A percentile compares a stretch with the other conserved stretches of the same genome.
phyloP scores from a whole-genome alignment of 768 basidiomycete genomes.

The Infundibulicybe gibba region DNA sequence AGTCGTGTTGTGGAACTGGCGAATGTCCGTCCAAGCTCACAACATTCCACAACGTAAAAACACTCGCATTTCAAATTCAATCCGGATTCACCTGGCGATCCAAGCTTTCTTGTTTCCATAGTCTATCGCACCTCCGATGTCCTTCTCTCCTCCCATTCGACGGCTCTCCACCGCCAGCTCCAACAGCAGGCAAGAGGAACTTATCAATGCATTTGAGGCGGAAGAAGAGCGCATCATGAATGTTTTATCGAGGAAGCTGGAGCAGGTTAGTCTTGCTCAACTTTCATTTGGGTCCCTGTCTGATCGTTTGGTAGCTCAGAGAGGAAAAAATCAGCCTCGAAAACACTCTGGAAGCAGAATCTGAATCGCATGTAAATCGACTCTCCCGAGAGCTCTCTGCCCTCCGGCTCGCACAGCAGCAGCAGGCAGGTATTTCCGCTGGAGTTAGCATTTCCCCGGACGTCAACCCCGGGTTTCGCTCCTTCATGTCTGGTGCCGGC shows the following conservation, averaged over 20 bases:
- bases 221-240: conserved; percentile 90
- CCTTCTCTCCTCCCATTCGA: conserved; percentile 55
- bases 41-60: conserved; percentile 16
- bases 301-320: conserved; percentile 45
- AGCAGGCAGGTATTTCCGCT: conserved; percentile 21
- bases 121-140: conserved; percentile 21
- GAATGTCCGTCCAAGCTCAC: too few relatives aligned
- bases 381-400: conserved; percentile 68
- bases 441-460: conserved; percentile 29
- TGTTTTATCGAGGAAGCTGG: conserved; percentile 76
- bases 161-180: conserved; percentile 53
- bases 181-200: conserved; percentile 61
- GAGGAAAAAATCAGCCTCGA: conserved; percentile 85
- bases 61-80: background rate
- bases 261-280: conserved; percentile 51
- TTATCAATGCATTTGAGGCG: conserved; percentile 87
- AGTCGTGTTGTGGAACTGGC: too few relatives aligned
- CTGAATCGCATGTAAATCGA: conserved; percentile 80
- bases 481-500: conserved; percentile 20
- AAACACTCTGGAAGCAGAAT: conserved; percentile 80
- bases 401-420: conserved; percentile 57
- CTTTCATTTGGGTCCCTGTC: too few relatives aligned
- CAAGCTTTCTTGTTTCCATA: background rate
- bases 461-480: conserved; percentile 22
- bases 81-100: background rate